phyloP scores from a whole-genome alignment of 768 basidiomycete genomes.

The Agrocybe pediades region DNA sequence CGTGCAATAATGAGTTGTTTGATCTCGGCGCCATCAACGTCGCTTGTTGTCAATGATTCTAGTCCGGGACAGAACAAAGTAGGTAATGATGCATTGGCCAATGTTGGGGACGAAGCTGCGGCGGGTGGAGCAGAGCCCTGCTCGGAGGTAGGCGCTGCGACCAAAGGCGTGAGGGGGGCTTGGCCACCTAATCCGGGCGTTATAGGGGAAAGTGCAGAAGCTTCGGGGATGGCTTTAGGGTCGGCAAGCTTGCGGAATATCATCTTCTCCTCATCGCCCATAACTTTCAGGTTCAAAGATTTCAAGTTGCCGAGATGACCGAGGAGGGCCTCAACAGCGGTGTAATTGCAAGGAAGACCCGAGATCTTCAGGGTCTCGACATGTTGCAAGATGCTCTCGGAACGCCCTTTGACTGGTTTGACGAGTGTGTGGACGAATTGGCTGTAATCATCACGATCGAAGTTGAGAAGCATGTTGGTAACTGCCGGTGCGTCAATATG shows the following conservation, averaged over 20 bases:
- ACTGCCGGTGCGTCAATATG: slow-evolving; percentile 42
- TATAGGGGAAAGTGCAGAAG: not conserved
- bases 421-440: slow-evolving; percentile 48
- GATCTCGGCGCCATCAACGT: slow-evolving; percentile 41
- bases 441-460: slow-evolving; percentile 55
- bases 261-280: slow-evolving; percentile 27
- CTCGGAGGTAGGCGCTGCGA: not conserved
- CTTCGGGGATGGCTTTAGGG: slow-evolving; percentile 9
- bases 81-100: no score
- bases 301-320: slow-evolving; percentile 49
- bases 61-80: slow-evolving; percentile 52
- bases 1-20: slow-evolving; percentile 46
- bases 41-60: slow-evolving; percentile 46
- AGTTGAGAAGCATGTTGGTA: slow-evolving; percentile 51
- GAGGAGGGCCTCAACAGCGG: slow-evolving; percentile 39
- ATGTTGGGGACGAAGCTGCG: not conserved
- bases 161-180: slow-evolving; percentile 2
- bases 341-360: slow-evolving; percentile 44
- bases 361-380: slow-evolving; percentile 56
- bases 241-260: slow-evolving; percentile 30
- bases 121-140: slow-evolving; percentile 5
- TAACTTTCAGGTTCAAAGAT: slow-evolving; percentile 37
- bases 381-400: slow-evolving; percentile 46
- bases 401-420: slow-evolving; percentile 35
- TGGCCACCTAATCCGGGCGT: slow-evolving; percentile 13